These are phyloP conservation scores for Kluyveromyces wickerhamii DNA, from an alignment of 805 yeast species.

Conservation along the genomic window DNA sequence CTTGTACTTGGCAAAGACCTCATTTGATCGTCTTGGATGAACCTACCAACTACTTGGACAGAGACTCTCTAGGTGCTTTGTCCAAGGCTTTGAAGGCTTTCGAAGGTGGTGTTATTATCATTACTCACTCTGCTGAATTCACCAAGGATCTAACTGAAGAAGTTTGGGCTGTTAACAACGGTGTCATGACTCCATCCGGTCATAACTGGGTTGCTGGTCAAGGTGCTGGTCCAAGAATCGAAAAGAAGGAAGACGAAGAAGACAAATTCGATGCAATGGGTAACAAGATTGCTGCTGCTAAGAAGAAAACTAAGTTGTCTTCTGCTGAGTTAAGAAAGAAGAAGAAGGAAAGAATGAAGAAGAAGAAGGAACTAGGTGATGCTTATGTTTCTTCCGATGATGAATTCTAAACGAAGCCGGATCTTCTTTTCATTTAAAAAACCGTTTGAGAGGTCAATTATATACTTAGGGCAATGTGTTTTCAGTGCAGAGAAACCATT, in stretches of 20 bases:
- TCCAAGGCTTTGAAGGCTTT: conserved; percentile 97
- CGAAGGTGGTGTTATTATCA: conserved; percentile 99
- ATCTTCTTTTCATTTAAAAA: conserved; percentile 2
- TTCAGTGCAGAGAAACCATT: conserved; percentile 5
- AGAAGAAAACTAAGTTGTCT: conserved; percentile 96
- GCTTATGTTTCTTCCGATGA: conserved; percentile 98
- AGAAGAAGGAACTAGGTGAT: conserved; percentile 99
- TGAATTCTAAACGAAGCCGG: conserved; percentile 44
- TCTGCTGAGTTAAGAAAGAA: conserved; percentile 99
- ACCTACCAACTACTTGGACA: conserved; percentile 98
- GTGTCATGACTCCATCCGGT: conserved; percentile 99
- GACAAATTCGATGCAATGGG: conserved; percentile 99
- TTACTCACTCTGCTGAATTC: conserved; percentile 99
- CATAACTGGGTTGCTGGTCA: conserved; percentile 99
- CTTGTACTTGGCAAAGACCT: conserved; percentile 99
- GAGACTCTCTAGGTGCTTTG: conserved; percentile 99
- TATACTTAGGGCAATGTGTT: too few relatives aligned
- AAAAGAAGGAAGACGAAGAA: conserved; percentile 92
- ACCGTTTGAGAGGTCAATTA: conserved; percentile 1
- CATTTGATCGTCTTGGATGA: conserved; percentile 98
- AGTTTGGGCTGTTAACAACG: conserved; percentile 99
- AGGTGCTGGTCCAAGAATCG: conserved; percentile 99
- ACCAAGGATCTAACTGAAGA: conserved; percentile 99
- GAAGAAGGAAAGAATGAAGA: conserved; percentile 99
- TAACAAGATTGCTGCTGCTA: conserved; percentile 94